Conservation (phyloP, 2,329 filamentous ascomycete species). For the Cladosporium sp. region DNA sequence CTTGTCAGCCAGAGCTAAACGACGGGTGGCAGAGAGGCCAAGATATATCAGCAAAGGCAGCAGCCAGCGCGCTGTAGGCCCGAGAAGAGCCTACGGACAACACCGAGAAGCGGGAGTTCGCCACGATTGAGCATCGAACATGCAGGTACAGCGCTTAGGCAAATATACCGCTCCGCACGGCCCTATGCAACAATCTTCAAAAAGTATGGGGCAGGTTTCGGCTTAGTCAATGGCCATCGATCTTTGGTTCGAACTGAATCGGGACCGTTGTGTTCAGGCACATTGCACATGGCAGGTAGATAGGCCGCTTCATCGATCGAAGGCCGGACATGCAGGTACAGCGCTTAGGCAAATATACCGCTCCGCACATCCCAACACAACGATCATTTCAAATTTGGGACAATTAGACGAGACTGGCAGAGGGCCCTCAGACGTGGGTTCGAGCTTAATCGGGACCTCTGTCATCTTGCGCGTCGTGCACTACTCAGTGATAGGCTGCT, state of each 20-base stretch:
- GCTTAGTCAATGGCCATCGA: neutral
- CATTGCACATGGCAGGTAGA: neutral
- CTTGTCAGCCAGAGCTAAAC: constrained; percentile 2
- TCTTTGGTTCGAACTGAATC: constrained; percentile 8
- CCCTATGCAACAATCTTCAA: neutral
- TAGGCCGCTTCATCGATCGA: neutral
- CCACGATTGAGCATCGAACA: neutral
- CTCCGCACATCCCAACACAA: neutral
- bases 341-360: constrained; percentile 8
- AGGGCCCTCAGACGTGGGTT: neutral
- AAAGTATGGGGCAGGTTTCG: neutral
- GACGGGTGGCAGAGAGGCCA: neutral
- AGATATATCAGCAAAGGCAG: neutral
- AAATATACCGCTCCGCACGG: constrained; percentile 2
- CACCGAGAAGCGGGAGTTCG: neutral
- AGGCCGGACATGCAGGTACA: neutral
- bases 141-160: constrained; percentile 8
- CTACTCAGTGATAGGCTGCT: constrained; percentile 6
- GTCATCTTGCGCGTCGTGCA: constrained; percentile 10
- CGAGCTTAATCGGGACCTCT: constrained; percentile 8
- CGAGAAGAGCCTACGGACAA: neutral
- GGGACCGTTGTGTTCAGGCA: neutral
- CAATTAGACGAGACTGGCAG: neutral
- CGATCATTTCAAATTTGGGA: neutral
- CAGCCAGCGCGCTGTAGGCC: neutral